Conservation (phyloP, 2,329 filamentous ascomycete species). For the Pseudopithomyces maydicus region DNA sequence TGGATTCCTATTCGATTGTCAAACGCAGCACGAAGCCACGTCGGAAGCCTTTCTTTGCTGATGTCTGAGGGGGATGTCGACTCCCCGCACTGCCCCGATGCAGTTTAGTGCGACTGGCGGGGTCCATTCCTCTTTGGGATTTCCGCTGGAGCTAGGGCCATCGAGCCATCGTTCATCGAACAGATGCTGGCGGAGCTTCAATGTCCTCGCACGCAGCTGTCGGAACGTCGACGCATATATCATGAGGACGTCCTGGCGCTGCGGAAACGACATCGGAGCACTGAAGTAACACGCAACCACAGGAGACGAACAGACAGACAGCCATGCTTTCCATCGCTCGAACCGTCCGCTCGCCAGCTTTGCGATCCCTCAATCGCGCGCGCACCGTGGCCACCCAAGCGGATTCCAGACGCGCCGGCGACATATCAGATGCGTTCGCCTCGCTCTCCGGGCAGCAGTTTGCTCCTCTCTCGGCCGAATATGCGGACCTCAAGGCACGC, state of each 20-base stretch:
- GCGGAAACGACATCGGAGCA: not conserved
- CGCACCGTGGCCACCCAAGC: conserved; percentile 36
- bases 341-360: conserved; percentile 28
- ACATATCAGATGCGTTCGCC: conserved; percentile 57
- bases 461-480: conserved; percentile 50
- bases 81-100: not conserved
- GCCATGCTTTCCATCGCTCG: conserved; percentile 37
- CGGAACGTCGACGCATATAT: conserved; percentile 16
- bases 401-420: conserved; percentile 52
- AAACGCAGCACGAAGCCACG: not conserved
- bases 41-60: conserved; percentile 15
- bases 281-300: conserved; percentile 1
- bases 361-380: conserved; percentile 24
- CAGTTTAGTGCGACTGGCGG: conserved; percentile 8
- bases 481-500: conserved; percentile 51
- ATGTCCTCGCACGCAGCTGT: conserved; percentile 18
- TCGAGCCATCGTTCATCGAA: not conserved
- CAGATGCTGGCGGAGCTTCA: conserved; percentile 3
- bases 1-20: not conserved
- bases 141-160: conserved; percentile 12
- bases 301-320: conserved; percentile 8
- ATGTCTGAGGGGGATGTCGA: not conserved
- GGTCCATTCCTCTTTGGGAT: conserved; percentile 17
- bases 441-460: conserved; percentile 55
- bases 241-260: conserved; percentile 8